Evolutionary conservation across 2,329 filamentous ascomycete species (phyloP), one percentile per base, ranked within the genome.

Genomic region (Chaetomium globosum): DNA sequence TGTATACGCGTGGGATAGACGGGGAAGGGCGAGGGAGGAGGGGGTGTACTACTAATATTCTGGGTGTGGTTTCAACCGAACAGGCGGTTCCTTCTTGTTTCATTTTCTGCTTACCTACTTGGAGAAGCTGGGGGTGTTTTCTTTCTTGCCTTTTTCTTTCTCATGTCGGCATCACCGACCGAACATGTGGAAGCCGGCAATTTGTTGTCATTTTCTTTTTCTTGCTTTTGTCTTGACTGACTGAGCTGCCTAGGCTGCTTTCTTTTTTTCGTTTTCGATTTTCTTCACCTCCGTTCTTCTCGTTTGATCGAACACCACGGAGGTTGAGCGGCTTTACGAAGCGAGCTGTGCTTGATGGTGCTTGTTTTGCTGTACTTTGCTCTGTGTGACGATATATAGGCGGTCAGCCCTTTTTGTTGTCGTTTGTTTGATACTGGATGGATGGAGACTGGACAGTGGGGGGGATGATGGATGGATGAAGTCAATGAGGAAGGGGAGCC

Each of bases 31-130:
- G 33, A 19, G 31, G 16, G 54, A 23, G 36, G 43, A 5, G 43
- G 39, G n/a, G 48, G 43, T 66, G 65, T 65, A 66, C 51, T 57
- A 65, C 19, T 59, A 59, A 55, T 59, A 33, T 26, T 64, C 23
- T 28, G 28, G 1, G 4, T 23, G 33, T 52, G 39, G 63, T 66
- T 56, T 28, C 52, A 46, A 55, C 39, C 59, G 64, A 39, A 33
- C 28, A 39, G 36, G 36, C 16, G 13, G 7, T 30, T 31, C 19
- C 46, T 62, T 56, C 19, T 43, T 39, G 51, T 59, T 61, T 26
- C 30, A 53, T 56, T 59, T 49, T 1, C 19, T 53, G 31, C 33
- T 16, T 51, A 19, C 10, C 23, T 23, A 19, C 10, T 30, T 23
- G 49, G 43, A 33, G 53, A n/a, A 53, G 48, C 26, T 49, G 61